Percentiles rank a stretch among this genome's conserved stretches.
These are phyloP conservation scores for Sporothrix brasiliensis DNA, from an alignment of 2,329 filamentous ascomycete species.

Conservation along the genomic window DNA sequence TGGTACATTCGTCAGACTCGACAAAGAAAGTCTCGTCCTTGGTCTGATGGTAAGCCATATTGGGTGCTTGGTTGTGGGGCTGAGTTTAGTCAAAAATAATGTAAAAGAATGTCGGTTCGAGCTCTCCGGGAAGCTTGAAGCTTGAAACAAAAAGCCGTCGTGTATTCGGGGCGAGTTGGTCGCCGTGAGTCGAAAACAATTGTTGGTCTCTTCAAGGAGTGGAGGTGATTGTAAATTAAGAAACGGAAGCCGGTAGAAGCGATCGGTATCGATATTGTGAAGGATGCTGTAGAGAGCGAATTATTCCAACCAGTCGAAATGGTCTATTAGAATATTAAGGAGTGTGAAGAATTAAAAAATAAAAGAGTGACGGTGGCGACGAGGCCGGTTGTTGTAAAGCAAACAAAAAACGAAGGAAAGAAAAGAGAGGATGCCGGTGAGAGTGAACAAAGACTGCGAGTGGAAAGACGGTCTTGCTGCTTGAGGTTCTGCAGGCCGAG, in stretches of 20 bases:
- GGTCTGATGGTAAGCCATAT: slow-evolving; percentile 41
- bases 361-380: slow-evolving; percentile 62
- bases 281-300: slow-evolving; percentile 44
- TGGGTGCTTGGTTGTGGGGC: slow-evolving; percentile 34
- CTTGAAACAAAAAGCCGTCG: not conserved
- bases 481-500: slow-evolving; percentile 43
- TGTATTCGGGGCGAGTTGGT: slow-evolving; percentile 30
- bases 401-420: slow-evolving; percentile 41
- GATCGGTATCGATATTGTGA: slow-evolving; percentile 39
- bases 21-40: slow-evolving; percentile 57
- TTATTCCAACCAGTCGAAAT: slow-evolving; percentile 48
- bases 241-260: slow-evolving; percentile 33
- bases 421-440: slow-evolving; percentile 36
- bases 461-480: slow-evolving; percentile 44
- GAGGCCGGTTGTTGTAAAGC: slow-evolving; percentile 50
- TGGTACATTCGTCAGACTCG: slow-evolving; percentile 57
- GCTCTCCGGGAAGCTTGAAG: slow-evolving; percentile 34
- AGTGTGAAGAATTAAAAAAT: slow-evolving; percentile 53
- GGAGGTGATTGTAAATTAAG: slow-evolving; percentile 35
- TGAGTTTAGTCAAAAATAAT: not conserved
- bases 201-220: slow-evolving; percentile 41
- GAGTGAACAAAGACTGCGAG: slow-evolving; percentile 38
- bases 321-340: slow-evolving; percentile 61
- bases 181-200: slow-evolving; percentile 18
- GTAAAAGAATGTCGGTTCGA: slow-evolving; percentile 23